Percentiles rank a stretch among this genome's conserved stretches.
Evolutionary conservation across 768 basidiomycete species (phyloP).

Genomic region (Cyathus striatus): DNA sequence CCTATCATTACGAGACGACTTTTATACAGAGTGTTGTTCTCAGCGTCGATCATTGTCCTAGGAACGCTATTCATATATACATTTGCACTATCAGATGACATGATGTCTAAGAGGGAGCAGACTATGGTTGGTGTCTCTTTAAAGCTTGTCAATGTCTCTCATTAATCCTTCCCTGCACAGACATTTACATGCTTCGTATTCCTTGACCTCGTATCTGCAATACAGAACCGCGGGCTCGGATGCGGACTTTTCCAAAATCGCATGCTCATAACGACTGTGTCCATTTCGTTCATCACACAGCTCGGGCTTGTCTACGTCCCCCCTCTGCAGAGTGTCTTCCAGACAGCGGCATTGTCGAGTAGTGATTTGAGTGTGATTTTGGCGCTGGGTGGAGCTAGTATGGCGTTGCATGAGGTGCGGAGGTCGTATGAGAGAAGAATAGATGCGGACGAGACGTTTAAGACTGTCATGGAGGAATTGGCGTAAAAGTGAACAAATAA

Average conservation of each 20-base stretch:
- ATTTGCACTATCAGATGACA: conserved; percentile 77
- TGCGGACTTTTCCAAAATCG: conserved; percentile 81
- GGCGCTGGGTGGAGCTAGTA: conserved; percentile 57
- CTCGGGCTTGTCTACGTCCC: conserved; percentile 87
- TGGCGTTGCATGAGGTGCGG: conserved; percentile 72
- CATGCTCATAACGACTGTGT: conserved; percentile 88
- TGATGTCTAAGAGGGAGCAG: conserved; percentile 83
- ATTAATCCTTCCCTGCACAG: conserved; percentile 33
- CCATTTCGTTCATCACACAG: conserved; percentile 79
- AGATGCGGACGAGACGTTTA: conserved; percentile 49
- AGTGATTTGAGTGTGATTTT: conserved; percentile 72
- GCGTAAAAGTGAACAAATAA: no score
- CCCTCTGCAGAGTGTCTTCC: conserved; percentile 88
- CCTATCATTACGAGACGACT: conserved; percentile 77
- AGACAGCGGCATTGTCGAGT: conserved; percentile 74
- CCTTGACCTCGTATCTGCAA: conserved; percentile 91
- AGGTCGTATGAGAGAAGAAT: conserved; percentile 69
- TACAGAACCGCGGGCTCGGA: conserved; percentile 90
- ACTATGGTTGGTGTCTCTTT: conserved; percentile 76
- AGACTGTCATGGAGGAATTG: conserved; percentile 51
- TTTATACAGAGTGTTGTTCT: conserved; percentile 82
- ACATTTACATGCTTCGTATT: conserved; percentile 97
- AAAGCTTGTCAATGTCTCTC: background rate
- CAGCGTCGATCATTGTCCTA: conserved; percentile 84
- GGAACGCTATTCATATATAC: conserved; percentile 87